Conservation (phyloP, 305 asterid genomes). For the Caryopteris hybrid region DNA sequence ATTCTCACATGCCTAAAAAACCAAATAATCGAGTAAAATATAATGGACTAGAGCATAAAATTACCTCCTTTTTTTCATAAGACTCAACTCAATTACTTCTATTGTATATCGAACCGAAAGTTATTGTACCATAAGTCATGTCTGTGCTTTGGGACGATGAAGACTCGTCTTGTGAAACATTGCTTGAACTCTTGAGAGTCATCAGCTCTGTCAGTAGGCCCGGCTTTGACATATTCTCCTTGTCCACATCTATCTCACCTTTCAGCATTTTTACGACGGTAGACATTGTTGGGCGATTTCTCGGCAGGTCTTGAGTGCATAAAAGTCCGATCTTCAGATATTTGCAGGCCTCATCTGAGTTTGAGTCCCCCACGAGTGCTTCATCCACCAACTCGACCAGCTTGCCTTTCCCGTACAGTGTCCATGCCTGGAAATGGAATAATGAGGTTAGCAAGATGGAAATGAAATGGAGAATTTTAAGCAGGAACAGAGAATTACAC, state of each 20-base stretch:
- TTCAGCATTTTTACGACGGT: slow-evolving; percentile 49
- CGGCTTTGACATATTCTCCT: slow-evolving; percentile 42
- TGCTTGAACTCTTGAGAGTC: slow-evolving; percentile 27
- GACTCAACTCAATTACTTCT: slow-evolving; percentile 36
- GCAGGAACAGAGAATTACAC: no score
- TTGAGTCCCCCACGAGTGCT: slow-evolving; percentile 29
- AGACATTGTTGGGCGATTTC: slow-evolving; percentile 67
- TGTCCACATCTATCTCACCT: slow-evolving; percentile 53
- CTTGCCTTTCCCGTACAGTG: slow-evolving; percentile 43
- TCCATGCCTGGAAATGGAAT: slow-evolving; percentile 56
- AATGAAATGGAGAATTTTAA: not conserved
- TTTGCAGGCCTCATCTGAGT: slow-evolving; percentile 48
- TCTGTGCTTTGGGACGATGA: slow-evolving; percentile 29
- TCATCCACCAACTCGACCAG: slow-evolving; percentile 50
- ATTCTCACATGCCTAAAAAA: not conserved
- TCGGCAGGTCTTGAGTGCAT: slow-evolving; percentile 68
- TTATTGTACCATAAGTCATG: slow-evolving; percentile 48
- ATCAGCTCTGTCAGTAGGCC: slow-evolving; percentile 40
- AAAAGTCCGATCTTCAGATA: slow-evolving; percentile 54
- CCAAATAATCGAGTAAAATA: not conserved
- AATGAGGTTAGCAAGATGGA: not conserved
- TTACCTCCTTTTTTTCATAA: not conserved
- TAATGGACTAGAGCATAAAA: not conserved
- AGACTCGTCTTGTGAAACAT: slow-evolving; percentile 33
- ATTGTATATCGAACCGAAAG: slow-evolving; percentile 57